phyloP scores from a whole-genome alignment of 2,329 filamentous ascomycete species.

The Xylaria arbuscula region DNA sequence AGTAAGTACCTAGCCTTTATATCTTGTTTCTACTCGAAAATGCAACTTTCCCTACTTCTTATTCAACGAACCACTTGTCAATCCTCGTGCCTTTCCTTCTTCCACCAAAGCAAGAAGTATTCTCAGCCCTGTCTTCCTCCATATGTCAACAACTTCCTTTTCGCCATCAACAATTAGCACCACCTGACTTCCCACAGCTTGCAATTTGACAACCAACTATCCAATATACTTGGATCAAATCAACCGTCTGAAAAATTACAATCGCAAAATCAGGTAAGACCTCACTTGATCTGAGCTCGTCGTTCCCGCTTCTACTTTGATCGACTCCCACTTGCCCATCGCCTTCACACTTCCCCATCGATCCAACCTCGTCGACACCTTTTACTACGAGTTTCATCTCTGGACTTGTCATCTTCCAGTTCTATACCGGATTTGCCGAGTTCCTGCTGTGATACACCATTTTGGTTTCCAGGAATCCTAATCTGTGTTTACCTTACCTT shows the following conservation, averaged over 20 bases:
- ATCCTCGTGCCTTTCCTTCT: background rate
- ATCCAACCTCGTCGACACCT: background rate
- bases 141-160: background rate
- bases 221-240: background rate
- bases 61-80: background rate
- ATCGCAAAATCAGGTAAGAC: constrained; percentile 13
- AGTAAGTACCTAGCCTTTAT: constrained; percentile 5
- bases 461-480: background rate
- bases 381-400: no score
- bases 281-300: background rate
- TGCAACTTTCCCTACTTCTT: background rate
- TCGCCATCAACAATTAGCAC: constrained; percentile 8
- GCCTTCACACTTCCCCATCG: background rate
- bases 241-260: background rate
- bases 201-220: background rate
- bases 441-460: background rate
- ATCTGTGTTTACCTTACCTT: constrained; percentile 4
- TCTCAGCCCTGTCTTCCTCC: background rate
- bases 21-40: background rate
- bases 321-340: background rate
- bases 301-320: background rate
- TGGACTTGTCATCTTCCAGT: background rate
- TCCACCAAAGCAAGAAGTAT: background rate
- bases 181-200: constrained; percentile 8
- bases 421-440: background rate